Percentiles rank a stretch among this genome's conserved stretches.
These are phyloP conservation scores for Noccaea caerulescens DNA, from an alignment of 345 rosid genomes.

Conservation along the genomic window DNA sequence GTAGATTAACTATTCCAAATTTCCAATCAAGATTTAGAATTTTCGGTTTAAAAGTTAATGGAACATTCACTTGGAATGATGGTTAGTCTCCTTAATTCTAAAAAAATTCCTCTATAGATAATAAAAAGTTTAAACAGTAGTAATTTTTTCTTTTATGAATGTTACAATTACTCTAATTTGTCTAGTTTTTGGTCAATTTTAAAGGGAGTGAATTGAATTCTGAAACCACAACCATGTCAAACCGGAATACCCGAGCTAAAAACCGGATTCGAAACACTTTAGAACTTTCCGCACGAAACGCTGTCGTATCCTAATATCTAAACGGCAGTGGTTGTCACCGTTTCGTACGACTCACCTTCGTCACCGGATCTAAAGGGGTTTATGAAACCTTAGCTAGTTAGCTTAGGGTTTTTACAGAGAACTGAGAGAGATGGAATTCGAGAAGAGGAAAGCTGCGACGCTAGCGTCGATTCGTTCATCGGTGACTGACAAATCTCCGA, in stretches of 20 bases:
- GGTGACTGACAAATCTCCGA: slow-evolving; percentile 75
- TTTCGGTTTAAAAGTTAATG: no score
- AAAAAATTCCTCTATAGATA: no score
- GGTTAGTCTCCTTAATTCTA: no score
- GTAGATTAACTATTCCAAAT: background rate
- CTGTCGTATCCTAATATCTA: background rate
- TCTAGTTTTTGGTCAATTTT: no score
- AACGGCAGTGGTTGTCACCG: slow-evolving; percentile 4
- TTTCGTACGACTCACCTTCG: slow-evolving; percentile 11
- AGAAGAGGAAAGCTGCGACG: slow-evolving; percentile 73
- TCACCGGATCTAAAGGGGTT: slow-evolving; percentile 28
- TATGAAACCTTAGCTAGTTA: slow-evolving; percentile 1
- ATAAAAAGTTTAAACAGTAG: no score
- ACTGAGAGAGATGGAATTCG: slow-evolving; percentile 65
- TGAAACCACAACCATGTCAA: background rate
- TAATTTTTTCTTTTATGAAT: no score
- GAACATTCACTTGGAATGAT: no score
- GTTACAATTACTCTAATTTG: no score
- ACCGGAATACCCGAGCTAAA: background rate
- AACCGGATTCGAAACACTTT: slow-evolving; percentile 1
- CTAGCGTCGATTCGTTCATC: slow-evolving; percentile 59
- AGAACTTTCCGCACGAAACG: background rate
- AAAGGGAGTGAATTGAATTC: background rate
- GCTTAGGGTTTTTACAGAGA: slow-evolving; percentile 22
- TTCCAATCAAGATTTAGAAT: no score